Evolutionary conservation across 2,329 filamentous ascomycete species (phyloP), one percentile per base, ranked within the genome.

Genomic region (Thelonectria rubi): DNA sequence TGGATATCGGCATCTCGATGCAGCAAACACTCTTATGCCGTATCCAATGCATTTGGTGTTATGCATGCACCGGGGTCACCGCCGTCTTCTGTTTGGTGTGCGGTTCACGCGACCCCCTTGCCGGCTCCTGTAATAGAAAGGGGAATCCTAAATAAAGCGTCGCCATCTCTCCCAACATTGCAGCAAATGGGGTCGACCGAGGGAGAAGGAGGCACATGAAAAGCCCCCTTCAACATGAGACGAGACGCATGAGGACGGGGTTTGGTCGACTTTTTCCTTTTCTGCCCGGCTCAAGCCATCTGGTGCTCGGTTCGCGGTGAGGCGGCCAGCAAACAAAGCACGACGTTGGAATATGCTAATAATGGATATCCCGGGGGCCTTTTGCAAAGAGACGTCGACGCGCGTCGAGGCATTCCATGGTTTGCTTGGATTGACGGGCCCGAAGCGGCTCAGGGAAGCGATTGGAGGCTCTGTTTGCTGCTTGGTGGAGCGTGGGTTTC

Each of bases 201-300:
- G 20, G 20, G n/a, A 30, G 51, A n/a, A 45, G 11, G 39, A n/a
- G n/a, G n/a, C 3, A 21, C 43, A 43, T 18, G 11, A 21, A 45
- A 20, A 18, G 40, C 45, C 47, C 17, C 26, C n/a, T 47, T 55
- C 52, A 55, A 60, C 26, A 60, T 52, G 58, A 60, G 52, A 60
- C 58, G 58, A 48, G 42, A 34, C 17, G 52, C 58, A 55, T 60
- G 10, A 55, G 50, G 21, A 43, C n/a, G 17, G 18, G 32, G 30
- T 39, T 24, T n/a, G n/a, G n/a, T n/a, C n/a, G 49, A 34, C 3
- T 30, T 30, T 49, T 37, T 32, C 32, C n/a, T 32, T n/a, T n/a
- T n/a, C 30, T 32, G 37, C 7, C 34, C 48, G 17, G 5, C 40
- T 30, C 18, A 17, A 5, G 34, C 45, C 11, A 42, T 30, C 32